Evolutionary conservation across 176 grass and related monocot species (phyloP), one percentile per base, ranked within the genome.

Genomic region (Musa beccarii): DNA sequence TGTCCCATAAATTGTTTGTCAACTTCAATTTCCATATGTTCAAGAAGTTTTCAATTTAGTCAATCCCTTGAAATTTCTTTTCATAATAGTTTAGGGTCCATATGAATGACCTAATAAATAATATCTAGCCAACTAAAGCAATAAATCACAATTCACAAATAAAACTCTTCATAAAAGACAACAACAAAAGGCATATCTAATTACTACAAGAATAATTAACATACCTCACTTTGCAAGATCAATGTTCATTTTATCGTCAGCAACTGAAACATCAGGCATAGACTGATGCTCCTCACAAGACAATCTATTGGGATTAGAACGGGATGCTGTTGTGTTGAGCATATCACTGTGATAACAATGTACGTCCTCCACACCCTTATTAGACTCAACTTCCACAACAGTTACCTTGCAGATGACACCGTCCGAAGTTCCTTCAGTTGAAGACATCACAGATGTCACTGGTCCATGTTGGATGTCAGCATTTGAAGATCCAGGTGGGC

Each of bases 361-460:
- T 77, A 56, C 34, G 52, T 29, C 77, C 77, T 89, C 79, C 11
- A 49, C 51, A 75, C 20, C 77, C 20, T 29, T 65, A 59, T 67
- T 49, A 49, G 73, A 75, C 65, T 82, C 70, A 52, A 63, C 68
- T 80, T 34, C 69, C 61, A 69, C 70, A 53, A 24, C 49, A 66
- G 71, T 13, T 10, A 59, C 54, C 78, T 29, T 21, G 49, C 75
- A 84, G 62, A 59, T 75, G 49, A 14, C 76, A 71, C 22, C 52
- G 10, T 77, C 79, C 9, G 63, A 81, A 74, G 86, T 84, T 68
- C 51, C 79, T 74, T 71, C 75, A 75, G 79, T 69, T 13, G 79
- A 66, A 71, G 77, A 67, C 19, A 79, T 83, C 23, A 73, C 87
- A 80, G 81, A 81, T 85, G 81, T 73, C 49, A 79, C 81, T 28